These are phyloP conservation scores for Pseudotulostoma volvatum DNA, from an alignment of 495 filamentous ascomycete genomes.

Conservation along the genomic window DNA sequence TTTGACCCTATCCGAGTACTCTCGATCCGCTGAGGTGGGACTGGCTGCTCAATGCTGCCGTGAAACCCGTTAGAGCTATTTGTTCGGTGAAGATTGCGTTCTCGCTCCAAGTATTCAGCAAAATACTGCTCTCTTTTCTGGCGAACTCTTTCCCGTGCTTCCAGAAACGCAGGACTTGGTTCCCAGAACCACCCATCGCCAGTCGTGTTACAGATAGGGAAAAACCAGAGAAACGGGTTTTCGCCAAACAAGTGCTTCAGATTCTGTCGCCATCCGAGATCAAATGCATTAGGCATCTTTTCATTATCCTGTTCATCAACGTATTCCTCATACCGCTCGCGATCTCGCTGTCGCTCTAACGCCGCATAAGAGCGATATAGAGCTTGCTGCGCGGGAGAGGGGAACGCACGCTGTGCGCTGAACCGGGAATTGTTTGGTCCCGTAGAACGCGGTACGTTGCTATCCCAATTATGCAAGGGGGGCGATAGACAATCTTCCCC, in stretches of 20 bases:
- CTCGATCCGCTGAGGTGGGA: constrained; percentile 3
- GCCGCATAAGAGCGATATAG: constrained; percentile 48
- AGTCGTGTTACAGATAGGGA: constrained; percentile 70
- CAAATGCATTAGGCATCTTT: constrained; percentile 81
- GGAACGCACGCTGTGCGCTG: not conserved
- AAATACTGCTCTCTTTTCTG: constrained; percentile 41
- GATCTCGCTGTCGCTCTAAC: constrained; percentile 54
- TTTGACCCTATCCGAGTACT: constrained; percentile 1
- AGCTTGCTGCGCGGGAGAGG: constrained; percentile 30
- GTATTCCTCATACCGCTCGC: constrained; percentile 67
- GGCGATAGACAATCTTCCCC: constrained; percentile 41
- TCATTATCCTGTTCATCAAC: constrained; percentile 74
- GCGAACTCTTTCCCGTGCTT: constrained; percentile 44
- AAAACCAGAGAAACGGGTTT: constrained; percentile 47
- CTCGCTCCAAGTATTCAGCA: constrained; percentile 20
- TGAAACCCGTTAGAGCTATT: constrained; percentile 5
- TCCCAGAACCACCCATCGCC: constrained; percentile 98
- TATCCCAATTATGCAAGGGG: constrained; percentile 10
- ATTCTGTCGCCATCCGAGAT: constrained; percentile 68
- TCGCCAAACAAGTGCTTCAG: constrained; percentile 71
- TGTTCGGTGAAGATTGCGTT: constrained; percentile 4
- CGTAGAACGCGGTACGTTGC: constrained; percentile 2
- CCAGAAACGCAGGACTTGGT: constrained; percentile 53
- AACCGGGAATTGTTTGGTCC: not conserved
- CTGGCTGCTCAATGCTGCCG: constrained; percentile 1